Base-by-base conservation (phyloP, 257 asterid species). In the Nicotiana noctiflora region DNA sequence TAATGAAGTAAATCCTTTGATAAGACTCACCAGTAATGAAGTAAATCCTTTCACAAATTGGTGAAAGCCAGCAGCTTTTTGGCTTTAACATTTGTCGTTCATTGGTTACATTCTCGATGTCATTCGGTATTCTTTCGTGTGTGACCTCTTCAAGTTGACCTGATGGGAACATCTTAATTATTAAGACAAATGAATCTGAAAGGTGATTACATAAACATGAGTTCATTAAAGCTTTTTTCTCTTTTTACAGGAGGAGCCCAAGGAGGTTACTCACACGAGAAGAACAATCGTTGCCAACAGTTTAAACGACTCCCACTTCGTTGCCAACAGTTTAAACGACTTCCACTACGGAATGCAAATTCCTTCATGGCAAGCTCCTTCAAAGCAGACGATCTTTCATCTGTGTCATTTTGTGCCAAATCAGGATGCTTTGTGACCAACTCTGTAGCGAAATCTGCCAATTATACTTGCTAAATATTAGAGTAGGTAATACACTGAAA, bases 371-470 rank as follows among this genome's bases (percentile, higher is more conserved):
- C 87, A 64, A 88, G 75, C 67, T 83, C 67, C 60, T 77, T 84
- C 84, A 88, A 76, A 25, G 89, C 82, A 46, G 90, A 37, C 10
- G 46, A 80, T 34, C 53, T 62, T 3, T 84, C 87, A 25, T 81
- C 60, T 29, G 82, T 74, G 46, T 52, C 18, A 25, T 85, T 75
- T 55, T 83, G 79, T 27, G 79, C 89, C 84, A 88, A 83, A 82
- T 82, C 72, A 6, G 89, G 87, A 79, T 82, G 63, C 8, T 59
- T 29, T 14, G 23, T 82, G 72, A 88, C 82, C 77, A 88, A 82
- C 64, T 82, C 84, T 77, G 80, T 49, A 64, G 89, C 87, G 82
- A 84, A 84, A 77, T 88, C 90, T 88, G 81, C 64, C 21, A 76
- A 44, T 14, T 5, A 6, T 23, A 6, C 27, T 70, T 17, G 37